These are phyloP conservation scores for Grigorovia jiainica DNA, from an alignment of 805 yeast species.

Conservation along the genomic window DNA sequence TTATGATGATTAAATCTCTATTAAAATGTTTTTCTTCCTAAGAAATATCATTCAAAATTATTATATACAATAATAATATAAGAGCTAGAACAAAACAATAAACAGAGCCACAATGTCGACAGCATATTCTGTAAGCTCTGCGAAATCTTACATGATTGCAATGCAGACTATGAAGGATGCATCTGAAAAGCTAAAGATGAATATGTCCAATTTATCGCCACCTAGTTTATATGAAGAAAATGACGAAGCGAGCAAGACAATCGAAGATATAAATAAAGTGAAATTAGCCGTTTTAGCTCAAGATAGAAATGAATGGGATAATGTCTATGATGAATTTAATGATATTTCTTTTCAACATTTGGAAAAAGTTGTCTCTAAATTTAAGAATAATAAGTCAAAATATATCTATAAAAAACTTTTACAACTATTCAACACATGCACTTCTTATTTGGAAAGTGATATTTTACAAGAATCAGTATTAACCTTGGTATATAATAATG, in stretches of 20 bases:
- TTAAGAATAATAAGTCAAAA: conserved; percentile 7
- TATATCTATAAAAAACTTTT: conserved; percentile 14
- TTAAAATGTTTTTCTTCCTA: too few relatives aligned
- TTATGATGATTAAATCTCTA: too few relatives aligned
- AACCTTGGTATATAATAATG: conserved; percentile 24
- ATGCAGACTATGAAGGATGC: conserved; percentile 60
- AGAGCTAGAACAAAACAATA: too few relatives aligned
- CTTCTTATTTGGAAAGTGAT: conserved; percentile 27
- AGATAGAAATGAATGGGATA: conserved; percentile 33
- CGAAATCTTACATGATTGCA: conserved; percentile 70
- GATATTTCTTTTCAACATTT: conserved; percentile 23
- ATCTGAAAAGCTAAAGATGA: conserved; percentile 27
- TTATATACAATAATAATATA: too few relatives aligned
- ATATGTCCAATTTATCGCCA: conserved; percentile 4
- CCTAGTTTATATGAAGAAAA: conserved; percentile 20
- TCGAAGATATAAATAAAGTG: conserved; percentile 24
- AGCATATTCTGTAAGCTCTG: conserved; percentile 48
- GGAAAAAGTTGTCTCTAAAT: conserved; percentile 11
- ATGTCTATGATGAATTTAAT: conserved; percentile 27
- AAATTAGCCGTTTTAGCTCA: conserved; percentile 26
- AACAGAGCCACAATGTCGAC: conserved; percentile 31
- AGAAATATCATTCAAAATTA: too few relatives aligned
- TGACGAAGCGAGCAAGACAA: too few relatives aligned
- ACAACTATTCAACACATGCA: conserved; percentile 9
- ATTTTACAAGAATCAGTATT: conserved; percentile 24